A percentile compares a stretch with the other conserved stretches of the same genome.
Evolutionary conservation across 495 filamentous ascomycete genomes (phyloP).

Genomic region (Aspergillus homomorphus): DNA sequence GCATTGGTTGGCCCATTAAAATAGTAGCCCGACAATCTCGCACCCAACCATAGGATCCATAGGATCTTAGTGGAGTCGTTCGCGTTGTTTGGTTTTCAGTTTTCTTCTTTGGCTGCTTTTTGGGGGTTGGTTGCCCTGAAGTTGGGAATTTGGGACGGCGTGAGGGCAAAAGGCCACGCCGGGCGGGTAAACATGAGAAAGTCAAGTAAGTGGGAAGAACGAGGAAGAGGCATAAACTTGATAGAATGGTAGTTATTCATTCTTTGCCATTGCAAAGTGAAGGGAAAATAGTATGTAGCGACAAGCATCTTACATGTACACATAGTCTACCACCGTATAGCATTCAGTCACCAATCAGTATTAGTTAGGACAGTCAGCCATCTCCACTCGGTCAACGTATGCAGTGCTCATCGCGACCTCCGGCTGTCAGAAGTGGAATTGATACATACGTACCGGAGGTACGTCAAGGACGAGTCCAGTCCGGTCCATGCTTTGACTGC

Average conservation of each 20-base stretch:
- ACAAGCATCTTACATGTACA: background rate
- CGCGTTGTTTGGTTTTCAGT: background rate
- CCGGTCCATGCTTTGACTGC: background rate
- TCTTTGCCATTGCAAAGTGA: no score
- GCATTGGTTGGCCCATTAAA: background rate
- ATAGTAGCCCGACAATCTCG: background rate
- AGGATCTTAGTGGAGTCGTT: background rate
- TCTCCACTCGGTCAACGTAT: background rate
- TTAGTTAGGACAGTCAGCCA: background rate
- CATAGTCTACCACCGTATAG: background rate
- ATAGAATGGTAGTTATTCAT: no score
- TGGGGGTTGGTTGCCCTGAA: background rate
- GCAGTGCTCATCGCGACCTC: background rate
- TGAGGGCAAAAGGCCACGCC: background rate
- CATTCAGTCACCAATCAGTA: background rate
- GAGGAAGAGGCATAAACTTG: background rate
- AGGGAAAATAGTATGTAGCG: background rate
- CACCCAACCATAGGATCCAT: background rate
- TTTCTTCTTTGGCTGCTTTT: background rate
- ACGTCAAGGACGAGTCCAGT: background rate
- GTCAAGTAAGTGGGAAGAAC: background rate
- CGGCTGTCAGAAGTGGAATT: background rate
- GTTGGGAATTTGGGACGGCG: background rate
- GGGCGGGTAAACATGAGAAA: background rate
- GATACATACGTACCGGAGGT: background rate